Conservation (phyloP, 2,329 filamentous ascomycete species). For the Westerdykella sp. region DNA sequence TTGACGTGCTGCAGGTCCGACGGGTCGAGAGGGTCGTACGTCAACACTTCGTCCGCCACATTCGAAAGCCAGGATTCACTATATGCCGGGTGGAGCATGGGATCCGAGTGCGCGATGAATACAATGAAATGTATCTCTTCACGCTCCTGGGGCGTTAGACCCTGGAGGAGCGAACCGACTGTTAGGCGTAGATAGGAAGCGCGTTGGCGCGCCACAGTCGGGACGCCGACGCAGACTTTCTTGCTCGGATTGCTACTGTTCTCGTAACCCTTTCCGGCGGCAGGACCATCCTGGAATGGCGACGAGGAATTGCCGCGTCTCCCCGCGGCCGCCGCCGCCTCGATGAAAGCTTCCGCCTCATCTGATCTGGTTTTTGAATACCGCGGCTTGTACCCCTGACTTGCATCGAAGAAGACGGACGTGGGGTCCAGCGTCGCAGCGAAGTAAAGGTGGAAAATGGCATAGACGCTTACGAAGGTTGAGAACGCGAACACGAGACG, state of each 20-base stretch:
- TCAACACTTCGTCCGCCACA: slow-evolving; percentile 38
- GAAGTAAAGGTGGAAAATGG: slow-evolving; percentile 20
- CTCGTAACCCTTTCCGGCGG: not conserved
- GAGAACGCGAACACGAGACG: slow-evolving; percentile 17
- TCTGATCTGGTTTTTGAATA: slow-evolving; percentile 28
- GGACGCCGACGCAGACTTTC: slow-evolving; percentile 42
- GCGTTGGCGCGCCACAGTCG: slow-evolving; percentile 37
- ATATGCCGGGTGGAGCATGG: slow-evolving; percentile 38
- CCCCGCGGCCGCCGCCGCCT: slow-evolving; percentile 5
- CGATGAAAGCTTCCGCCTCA: slow-evolving; percentile 26
- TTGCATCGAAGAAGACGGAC: slow-evolving; percentile 32
- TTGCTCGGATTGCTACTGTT: slow-evolving; percentile 13
- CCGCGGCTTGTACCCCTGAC: slow-evolving; percentile 24
- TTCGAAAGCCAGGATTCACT: slow-evolving; percentile 38
- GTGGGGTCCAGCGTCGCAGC: slow-evolving; percentile 30
- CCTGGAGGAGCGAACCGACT: slow-evolving; percentile 42
- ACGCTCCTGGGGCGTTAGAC: slow-evolving; percentile 39
- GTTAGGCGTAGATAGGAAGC: slow-evolving; percentile 39
- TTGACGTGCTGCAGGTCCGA: slow-evolving; percentile 31
- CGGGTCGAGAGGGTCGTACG: slow-evolving; percentile 24
- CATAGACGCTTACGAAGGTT: slow-evolving; percentile 12
- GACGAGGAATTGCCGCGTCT: too few species aligned
- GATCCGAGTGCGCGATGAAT: slow-evolving; percentile 42
- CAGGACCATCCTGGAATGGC: too few species aligned
- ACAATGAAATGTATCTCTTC: slow-evolving; percentile 39